phyloP scores from a whole-genome alignment of 1,284 basidiomycete genomes.

The Moesziomyces sp. region DNA sequence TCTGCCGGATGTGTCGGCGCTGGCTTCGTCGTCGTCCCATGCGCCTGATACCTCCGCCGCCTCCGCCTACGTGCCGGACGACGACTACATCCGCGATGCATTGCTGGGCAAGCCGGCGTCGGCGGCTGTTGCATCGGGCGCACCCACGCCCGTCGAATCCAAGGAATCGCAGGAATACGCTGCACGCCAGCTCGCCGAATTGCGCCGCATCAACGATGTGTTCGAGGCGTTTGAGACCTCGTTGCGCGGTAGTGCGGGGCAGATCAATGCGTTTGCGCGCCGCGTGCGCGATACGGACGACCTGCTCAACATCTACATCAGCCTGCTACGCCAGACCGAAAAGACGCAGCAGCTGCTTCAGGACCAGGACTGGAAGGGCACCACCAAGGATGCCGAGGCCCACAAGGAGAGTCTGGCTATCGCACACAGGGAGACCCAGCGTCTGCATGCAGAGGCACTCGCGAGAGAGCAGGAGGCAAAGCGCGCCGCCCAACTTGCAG shows the following conservation, averaged over 20 bases:
- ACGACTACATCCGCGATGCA: constrained; percentile 51
- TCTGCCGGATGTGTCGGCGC: constrained; percentile 14
- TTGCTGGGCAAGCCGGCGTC: constrained; percentile 37
- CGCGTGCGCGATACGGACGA: constrained; percentile 56
- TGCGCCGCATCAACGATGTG: constrained; percentile 59
- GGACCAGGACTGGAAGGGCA: constrained; percentile 61
- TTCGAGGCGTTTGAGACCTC: constrained; percentile 61
- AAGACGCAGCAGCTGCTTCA: constrained; percentile 55
- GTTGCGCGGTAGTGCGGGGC: constrained; percentile 50
- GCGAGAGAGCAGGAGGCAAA: constrained; percentile 34
- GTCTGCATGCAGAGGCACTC: constrained; percentile 36
- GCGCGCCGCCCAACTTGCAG: constrained; percentile 22
- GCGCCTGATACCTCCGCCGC: constrained; percentile 8
- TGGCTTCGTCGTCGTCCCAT: constrained; percentile 13
- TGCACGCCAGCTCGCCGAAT: constrained; percentile 54
- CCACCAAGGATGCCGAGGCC: constrained; percentile 49
- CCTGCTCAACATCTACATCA: constrained; percentile 61
- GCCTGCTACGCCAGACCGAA: constrained; percentile 56
- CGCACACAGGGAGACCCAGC: constrained; percentile 44
- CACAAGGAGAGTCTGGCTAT: constrained; percentile 43
- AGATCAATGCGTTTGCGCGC: constrained; percentile 61
- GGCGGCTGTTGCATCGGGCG: constrained; percentile 28
- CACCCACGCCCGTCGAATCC: constrained; percentile 24
- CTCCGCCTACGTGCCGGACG: constrained; percentile 20
- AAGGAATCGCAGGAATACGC: constrained; percentile 53